phyloP scores from a whole-genome alignment of 345 rosid genomes.

The Euphorbia peplus region DNA sequence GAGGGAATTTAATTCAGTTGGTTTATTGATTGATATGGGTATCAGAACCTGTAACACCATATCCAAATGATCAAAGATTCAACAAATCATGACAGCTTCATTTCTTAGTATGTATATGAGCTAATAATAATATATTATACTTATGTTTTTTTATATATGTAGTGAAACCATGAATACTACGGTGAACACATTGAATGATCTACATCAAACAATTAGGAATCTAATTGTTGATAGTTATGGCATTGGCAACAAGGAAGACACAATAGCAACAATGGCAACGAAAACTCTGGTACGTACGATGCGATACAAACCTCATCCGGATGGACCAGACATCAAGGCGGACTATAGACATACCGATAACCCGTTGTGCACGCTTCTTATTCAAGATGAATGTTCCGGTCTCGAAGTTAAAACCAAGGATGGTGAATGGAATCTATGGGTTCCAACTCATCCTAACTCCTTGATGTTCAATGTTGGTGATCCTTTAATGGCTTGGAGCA shows the following conservation, averaged over 20 bases:
- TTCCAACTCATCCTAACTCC: constrained; percentile 1
- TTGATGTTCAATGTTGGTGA: constrained; percentile 16
- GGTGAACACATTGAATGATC: constrained; percentile 17
- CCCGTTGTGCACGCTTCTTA: background rate
- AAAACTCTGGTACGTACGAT: constrained; percentile 8
- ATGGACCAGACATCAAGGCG: background rate
- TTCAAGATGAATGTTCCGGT: constrained; percentile 9
- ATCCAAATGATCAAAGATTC: too few relatives aligned
- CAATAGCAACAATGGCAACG: background rate
- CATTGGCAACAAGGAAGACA: background rate
- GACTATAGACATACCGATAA: constrained; percentile 2
- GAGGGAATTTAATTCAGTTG: too few relatives aligned
- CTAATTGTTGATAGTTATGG: constrained; percentile 25
- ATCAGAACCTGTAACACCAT: too few relatives aligned
- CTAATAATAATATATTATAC: too few relatives aligned
- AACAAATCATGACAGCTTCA: too few relatives aligned
- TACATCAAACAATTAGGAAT: background rate
- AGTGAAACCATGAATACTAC: background rate
- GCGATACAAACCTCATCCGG: background rate
- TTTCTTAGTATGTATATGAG: too few relatives aligned
- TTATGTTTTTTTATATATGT: too few relatives aligned
- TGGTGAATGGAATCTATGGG: constrained; percentile 8
- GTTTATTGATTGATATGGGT: too few relatives aligned
- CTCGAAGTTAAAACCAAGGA: constrained; percentile 14
- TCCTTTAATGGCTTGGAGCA: constrained; percentile 24